Conservation (phyloP, 768 basidiomycete genomes). For the Tubosaeta brunneosetosa region DNA sequence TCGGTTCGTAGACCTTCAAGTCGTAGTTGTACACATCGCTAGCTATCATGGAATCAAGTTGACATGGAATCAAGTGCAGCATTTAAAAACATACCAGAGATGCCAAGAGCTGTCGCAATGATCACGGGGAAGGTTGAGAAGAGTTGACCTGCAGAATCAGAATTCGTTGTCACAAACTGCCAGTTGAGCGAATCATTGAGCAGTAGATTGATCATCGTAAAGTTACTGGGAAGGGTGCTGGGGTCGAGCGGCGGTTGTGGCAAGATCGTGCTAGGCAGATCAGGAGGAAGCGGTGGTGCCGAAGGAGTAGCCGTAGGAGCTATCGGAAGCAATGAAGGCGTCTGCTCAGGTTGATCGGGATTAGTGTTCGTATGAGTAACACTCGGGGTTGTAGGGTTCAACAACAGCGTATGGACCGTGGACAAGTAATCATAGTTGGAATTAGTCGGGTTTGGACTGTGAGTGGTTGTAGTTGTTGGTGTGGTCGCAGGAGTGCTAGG, state of each 20-base stretch:
- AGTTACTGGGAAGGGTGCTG: constrained; percentile 33
- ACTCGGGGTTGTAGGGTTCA: constrained; percentile 20
- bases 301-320: constrained; percentile 26
- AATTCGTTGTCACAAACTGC: constrained; percentile 57
- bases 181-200: constrained; percentile 62
- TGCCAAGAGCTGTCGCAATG: constrained; percentile 41
- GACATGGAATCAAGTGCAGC: constrained; percentile 5
- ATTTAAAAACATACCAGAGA: constrained; percentile 34
- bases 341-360: constrained; percentile 37
- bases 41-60: constrained; percentile 33
- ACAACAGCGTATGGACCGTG: constrained; percentile 32
- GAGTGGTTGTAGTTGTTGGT: constrained; percentile 9
- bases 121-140: constrained; percentile 64
- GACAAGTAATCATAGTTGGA: constrained; percentile 33
- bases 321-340: constrained; percentile 19
- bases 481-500: constrained; percentile 1
- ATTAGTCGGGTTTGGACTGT: constrained; percentile 13
- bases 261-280: constrained; percentile 58
- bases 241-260: constrained; percentile 31
- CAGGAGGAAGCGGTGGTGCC: constrained; percentile 45
- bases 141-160: constrained; percentile 66
- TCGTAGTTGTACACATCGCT: constrained; percentile 46
- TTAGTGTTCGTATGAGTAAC: constrained; percentile 26
- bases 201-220: constrained; percentile 57
- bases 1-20: constrained; percentile 67